Conservation (phyloP, 208 protist species). For the Trypanosoma platydactyli region DNA sequence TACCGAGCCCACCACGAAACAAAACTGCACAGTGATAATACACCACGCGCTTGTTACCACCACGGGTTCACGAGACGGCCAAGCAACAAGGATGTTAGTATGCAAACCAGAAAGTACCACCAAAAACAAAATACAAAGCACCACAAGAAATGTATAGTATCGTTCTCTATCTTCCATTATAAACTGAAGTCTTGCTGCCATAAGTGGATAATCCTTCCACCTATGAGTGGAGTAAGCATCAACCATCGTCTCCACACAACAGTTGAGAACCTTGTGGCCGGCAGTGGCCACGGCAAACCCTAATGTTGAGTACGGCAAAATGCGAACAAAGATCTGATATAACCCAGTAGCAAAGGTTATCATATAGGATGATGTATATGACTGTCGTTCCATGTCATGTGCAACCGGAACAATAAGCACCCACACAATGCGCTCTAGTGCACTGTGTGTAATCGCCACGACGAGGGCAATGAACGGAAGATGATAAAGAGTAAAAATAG, state of each 20-base stretch:
- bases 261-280: slow-evolving; percentile 78
- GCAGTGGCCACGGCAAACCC: slow-evolving; percentile 57
- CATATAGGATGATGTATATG: slow-evolving; percentile 56
- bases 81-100: slow-evolving; percentile 50
- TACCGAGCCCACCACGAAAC: slow-evolving; percentile 41
- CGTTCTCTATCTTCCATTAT: slow-evolving; percentile 50
- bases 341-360: slow-evolving; percentile 59
- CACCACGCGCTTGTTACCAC: slow-evolving; percentile 32
- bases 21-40: slow-evolving; percentile 32
- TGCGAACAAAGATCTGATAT: slow-evolving; percentile 49
- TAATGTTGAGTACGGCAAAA: slow-evolving; percentile 67
- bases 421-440: slow-evolving; percentile 82
- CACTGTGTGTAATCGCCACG: slow-evolving; percentile 76
- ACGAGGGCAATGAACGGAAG: slow-evolving; percentile 62
- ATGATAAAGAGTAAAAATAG: slow-evolving; percentile 76
- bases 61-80: slow-evolving; percentile 38
- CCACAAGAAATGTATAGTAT: slow-evolving; percentile 39
- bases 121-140: slow-evolving; percentile 35
- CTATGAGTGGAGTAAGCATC: slow-evolving; percentile 64
- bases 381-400: slow-evolving; percentile 73
- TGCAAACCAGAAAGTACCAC: slow-evolving; percentile 38
- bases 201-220: slow-evolving; percentile 75
- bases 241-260: slow-evolving; percentile 71
- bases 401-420: slow-evolving; percentile 77
- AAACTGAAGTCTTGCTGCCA: slow-evolving; percentile 53